Conservation (phyloP, 768 basidiomycete genomes). For the Lanmaoa pseudosensibilis region DNA sequence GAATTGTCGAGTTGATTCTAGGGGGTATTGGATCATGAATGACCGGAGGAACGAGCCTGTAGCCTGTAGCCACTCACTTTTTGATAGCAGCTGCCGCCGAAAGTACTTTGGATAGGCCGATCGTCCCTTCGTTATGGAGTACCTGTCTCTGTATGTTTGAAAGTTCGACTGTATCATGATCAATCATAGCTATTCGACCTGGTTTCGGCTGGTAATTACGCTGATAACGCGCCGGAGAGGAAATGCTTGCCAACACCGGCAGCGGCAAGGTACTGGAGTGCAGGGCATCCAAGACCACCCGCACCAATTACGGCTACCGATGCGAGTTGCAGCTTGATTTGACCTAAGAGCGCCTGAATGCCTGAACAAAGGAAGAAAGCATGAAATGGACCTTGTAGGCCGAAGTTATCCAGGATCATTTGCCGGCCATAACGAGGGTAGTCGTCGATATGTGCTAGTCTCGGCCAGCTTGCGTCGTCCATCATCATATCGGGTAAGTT, state of each 20-base stretch:
- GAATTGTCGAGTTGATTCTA: constrained; percentile 77
- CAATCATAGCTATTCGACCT: constrained; percentile 86
- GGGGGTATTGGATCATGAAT: not conserved
- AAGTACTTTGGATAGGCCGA: constrained; percentile 79
- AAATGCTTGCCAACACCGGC: constrained; percentile 78
- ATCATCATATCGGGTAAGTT: not conserved
- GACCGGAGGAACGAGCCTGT: not conserved
- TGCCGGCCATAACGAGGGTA: constrained; percentile 93
- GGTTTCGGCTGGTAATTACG: constrained; percentile 8
- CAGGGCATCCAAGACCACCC: constrained; percentile 95
- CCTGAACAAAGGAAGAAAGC: not conserved
- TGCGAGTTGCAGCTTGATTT: constrained; percentile 73
- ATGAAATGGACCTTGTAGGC: constrained; percentile 63
- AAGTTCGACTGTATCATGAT: constrained; percentile 83
- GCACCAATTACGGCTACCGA: constrained; percentile 89
- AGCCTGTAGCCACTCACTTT: constrained; percentile 43
- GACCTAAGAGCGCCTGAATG: constrained; percentile 50
- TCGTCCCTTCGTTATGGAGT: constrained; percentile 69
- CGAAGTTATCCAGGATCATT: constrained; percentile 91
- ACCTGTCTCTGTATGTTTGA: constrained; percentile 94
- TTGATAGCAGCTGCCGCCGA: constrained; percentile 74
- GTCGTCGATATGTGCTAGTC: constrained; percentile 54
- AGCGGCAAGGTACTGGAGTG: constrained; percentile 89
- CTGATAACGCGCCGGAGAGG: not conserved
- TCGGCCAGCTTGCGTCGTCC: constrained; percentile 17